Base-by-base conservation (phyloP, 2,329 filamentous ascomycete genomes). In the Plectosphaerella cucumerina region DNA sequence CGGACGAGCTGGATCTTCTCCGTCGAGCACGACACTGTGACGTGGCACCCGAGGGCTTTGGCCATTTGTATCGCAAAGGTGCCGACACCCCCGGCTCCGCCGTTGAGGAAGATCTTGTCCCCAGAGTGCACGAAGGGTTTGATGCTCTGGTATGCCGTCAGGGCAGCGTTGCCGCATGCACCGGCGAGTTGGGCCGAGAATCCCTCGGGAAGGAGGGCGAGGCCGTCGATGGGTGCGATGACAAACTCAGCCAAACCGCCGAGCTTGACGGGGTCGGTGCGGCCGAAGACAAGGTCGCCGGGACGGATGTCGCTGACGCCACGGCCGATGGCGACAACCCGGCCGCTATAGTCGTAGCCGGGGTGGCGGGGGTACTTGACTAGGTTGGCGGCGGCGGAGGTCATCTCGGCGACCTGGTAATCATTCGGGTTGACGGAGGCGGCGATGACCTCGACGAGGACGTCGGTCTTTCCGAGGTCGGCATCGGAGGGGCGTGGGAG, bases 11-110 rank as follows among this genome's bases (percentile, higher is more conserved):
- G 70, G 0, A 77, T 67, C 59, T 88, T 89, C 2, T 64, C 63
- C 1, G 74, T 76, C n/a, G 84, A 87, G 60, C 84, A 87, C 1
- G 78, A 76, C 0, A 74, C 74, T 0, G 80, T 82, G 15, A 88
- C 84, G 50, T 78, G 71, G 50, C 80, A 84, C 0, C 82, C 84
- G 6, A 83, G 57, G 0, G 71, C 66, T 59, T 87, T 87, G 8
- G 82, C 84, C 18, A 87, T 75, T 60, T 88, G 85, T 42, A 88
- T 81, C 0, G 73, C 78, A 52, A 76, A 85, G 0, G 77, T 73
- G 1, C 85, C 85, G 1, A 75, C 77, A 1, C 85, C 85, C 2
- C 85, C 85, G 0, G 78, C 82, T 0, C 83, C 82, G 5, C 82
- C 84, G 52, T 87, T 87, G 61, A 88, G 77, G 52, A 87, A 82